A percentile compares a stretch with the other conserved stretches of the same genome.
phyloP scores from a whole-genome alignment of 1,284 basidiomycete genomes.

The Hemileia vastatrix region DNA sequence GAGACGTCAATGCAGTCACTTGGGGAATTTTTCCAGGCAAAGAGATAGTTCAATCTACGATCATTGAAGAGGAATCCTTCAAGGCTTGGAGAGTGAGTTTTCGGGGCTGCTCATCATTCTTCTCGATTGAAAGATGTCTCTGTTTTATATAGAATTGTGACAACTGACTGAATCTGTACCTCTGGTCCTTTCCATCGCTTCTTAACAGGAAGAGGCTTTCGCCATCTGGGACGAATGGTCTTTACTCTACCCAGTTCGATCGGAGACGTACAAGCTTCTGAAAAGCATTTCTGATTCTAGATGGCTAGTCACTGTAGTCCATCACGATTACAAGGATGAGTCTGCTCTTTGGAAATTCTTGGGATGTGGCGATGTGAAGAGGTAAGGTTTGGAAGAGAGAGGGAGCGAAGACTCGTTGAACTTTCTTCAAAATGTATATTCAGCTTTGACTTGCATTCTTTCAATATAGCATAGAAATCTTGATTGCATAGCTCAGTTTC shows the following conservation, averaged over 20 bases:
- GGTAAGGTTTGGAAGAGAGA: no score
- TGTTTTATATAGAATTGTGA: constrained; percentile 17
- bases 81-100: constrained; percentile 53
- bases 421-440: no score
- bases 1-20: constrained; percentile 48
- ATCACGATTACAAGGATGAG: constrained; percentile 80
- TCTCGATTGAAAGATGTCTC: neutral
- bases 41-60: constrained; percentile 48
- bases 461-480: no score
- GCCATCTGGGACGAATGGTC: constrained; percentile 95
- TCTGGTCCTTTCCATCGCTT: constrained; percentile 20
- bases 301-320: constrained; percentile 88
- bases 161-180: neutral
- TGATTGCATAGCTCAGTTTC: no score
- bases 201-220: constrained; percentile 79
- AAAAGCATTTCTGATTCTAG: constrained; percentile 61
- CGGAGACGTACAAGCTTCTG: constrained; percentile 62
- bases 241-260: constrained; percentile 66
- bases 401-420: no score
- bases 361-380: constrained; percentile 1
- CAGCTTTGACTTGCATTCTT: no score
- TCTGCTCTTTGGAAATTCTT: constrained; percentile 80
- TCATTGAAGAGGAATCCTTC: constrained; percentile 48
- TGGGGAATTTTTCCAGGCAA: constrained; percentile 48
- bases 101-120: neutral